Base-by-base conservation (phyloP, 306 rosid genomes). In the Vigna hirtella region DNA sequence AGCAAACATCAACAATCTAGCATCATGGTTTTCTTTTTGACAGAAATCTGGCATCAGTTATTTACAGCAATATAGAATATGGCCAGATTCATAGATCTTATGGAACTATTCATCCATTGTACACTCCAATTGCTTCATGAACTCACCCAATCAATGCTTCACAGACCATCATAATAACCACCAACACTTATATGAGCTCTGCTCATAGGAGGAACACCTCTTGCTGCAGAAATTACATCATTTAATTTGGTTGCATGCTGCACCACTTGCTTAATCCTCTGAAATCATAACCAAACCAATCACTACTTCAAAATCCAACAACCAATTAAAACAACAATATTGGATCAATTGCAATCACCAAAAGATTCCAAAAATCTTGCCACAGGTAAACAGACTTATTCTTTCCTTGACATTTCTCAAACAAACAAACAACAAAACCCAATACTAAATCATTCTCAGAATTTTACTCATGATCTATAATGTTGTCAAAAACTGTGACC, bases 141-240 rank as follows among this genome's bases (percentile, higher is more conserved):
- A 49, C 28, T 38, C 20, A 43, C 24, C 20, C 26, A 58, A 81
- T 67, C 62, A 11, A 70, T 72, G 61, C 70, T 72, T 78, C 67
- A 89, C 22, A 87, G 80, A 49, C 74, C 87, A 69, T 85, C 91
- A 64, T 85, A 88, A 83, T 77, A 85, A 53, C 96, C 96, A 32
- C 93, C 93, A 73, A 38, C 79, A n/a, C 89, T 90, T 36, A 90
- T 85, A 45, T 89, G 96, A 77, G 96, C 94, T 82, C 90, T 85
- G 79, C 63, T 79, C 48, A 89, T 62, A 34, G 91, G 91, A 53
- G 20, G 20, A 20, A 83, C 87, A 14, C 89, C 93, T 76, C 93
- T 87, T 30, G 38, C 88, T 34, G 85, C 90, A 56, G 96, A 77
- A 30, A 86, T 82, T 58, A 93, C 91, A 58, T 87, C 97, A 65